These are phyloP conservation scores for Saccharomyces hybrid DNA, from an alignment of 1,139 yeast genomes.

Conservation along the genomic window DNA sequence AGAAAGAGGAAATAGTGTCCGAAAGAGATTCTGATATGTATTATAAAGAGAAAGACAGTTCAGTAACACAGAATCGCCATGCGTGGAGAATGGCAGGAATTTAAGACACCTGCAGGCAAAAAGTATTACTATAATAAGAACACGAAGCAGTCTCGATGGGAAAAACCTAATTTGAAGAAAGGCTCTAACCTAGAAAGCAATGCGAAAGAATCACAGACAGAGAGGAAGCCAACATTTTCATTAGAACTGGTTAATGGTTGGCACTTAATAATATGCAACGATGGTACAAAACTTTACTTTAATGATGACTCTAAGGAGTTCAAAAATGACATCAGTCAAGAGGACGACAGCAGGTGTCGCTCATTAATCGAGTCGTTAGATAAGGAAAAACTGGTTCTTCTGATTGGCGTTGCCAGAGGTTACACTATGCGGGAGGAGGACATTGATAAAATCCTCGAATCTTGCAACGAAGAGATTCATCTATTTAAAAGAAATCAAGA, in stretches of 20 bases:
- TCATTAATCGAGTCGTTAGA: slow-evolving; percentile 31
- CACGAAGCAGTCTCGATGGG: slow-evolving; percentile 75
- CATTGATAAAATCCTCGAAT: slow-evolving; percentile 20
- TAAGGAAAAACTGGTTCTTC: slow-evolving; percentile 31
- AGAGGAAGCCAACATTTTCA: slow-evolving; percentile 12
- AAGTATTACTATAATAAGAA: slow-evolving; percentile 60
- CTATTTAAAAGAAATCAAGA: slow-evolving; percentile 2
- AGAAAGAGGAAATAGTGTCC: background rate
- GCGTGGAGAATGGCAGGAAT: slow-evolving; percentile 50
- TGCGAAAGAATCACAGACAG: slow-evolving; percentile 1
- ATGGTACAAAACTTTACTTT: slow-evolving; percentile 41
- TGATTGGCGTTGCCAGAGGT: slow-evolving; percentile 44
- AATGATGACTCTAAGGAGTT: slow-evolving; percentile 17
- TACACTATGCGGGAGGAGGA: slow-evolving; percentile 13
- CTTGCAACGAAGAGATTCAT: slow-evolving; percentile 14
- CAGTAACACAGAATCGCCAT: background rate
- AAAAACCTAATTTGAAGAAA: slow-evolving; percentile 47
- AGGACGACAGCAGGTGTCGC: slow-evolving; percentile 28
- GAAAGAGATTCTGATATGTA: background rate
- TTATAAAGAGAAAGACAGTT: background rate
- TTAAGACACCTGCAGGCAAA: slow-evolving; percentile 57
- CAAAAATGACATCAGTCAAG: background rate
- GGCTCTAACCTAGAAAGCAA: background rate
- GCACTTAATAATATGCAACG: slow-evolving; percentile 37
- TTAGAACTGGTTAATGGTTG: slow-evolving; percentile 30